A percentile compares a stretch with the other conserved stretches of the same genome.
phyloP scores from a whole-genome alignment of 495 filamentous ascomycete species.

The Letharia columbiana region DNA sequence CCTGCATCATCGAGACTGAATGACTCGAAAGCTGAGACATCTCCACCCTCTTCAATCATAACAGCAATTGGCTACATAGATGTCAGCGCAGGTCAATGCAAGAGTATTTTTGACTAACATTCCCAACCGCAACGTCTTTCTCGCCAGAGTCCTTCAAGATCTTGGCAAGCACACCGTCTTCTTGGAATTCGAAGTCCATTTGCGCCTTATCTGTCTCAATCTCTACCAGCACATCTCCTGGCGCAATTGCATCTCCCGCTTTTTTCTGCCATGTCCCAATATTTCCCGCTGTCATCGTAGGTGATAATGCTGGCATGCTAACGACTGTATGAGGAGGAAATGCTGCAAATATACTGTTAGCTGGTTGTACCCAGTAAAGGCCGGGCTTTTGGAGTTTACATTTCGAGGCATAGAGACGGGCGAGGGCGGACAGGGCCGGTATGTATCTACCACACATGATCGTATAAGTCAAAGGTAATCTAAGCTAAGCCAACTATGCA shows the following conservation, averaged over 20 bases:
- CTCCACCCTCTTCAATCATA: slow-evolving; percentile 81
- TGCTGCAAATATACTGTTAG: slow-evolving; percentile 35
- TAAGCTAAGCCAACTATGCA: neutral
- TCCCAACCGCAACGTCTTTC: slow-evolving; percentile 92
- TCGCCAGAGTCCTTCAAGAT: slow-evolving; percentile 86
- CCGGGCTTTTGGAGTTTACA: slow-evolving; percentile 37
- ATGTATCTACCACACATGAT: slow-evolving; percentile 22
- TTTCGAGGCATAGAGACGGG: slow-evolving; percentile 71
- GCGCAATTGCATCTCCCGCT: slow-evolving; percentile 73
- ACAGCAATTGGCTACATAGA: slow-evolving; percentile 80
- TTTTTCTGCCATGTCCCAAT: slow-evolving; percentile 99
- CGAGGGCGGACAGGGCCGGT: slow-evolving; percentile 52
- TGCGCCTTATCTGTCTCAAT: slow-evolving; percentile 99
- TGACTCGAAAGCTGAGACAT: slow-evolving; percentile 75
- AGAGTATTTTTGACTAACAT: slow-evolving; percentile 52
- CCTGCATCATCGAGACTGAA: slow-evolving; percentile 89
- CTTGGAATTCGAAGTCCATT: slow-evolving; percentile 99
- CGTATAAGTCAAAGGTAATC: neutral
- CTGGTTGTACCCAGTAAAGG: too few relatives aligned
- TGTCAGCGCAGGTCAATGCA: slow-evolving; percentile 27
- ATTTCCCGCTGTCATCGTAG: slow-evolving; percentile 94
- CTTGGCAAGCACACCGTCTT: slow-evolving; percentile 94
- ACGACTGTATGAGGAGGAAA: slow-evolving; percentile 92
- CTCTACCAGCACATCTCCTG: slow-evolving; percentile 97
- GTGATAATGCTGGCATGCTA: slow-evolving; percentile 96